Evolutionary conservation across 371 early-diverging fungal species (phyloP).

Genomic region (Mycotypha africana): DNA sequence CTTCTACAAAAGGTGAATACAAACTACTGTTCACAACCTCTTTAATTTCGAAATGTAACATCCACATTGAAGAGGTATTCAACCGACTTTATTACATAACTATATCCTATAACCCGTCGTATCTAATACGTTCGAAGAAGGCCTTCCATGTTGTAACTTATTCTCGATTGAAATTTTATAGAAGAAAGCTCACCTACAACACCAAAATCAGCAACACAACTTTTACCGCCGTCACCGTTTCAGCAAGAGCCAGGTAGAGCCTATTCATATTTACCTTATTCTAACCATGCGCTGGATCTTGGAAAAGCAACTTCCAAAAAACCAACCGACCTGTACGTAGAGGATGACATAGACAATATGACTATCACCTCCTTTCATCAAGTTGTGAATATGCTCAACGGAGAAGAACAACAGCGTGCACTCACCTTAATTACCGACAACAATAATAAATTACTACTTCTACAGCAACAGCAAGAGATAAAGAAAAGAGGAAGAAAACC

Average conservation of each 20-base stretch:
- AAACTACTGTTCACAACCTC: too few relatives aligned
- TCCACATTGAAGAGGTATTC: too few relatives aligned
- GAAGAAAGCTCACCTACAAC: constrained; percentile 3
- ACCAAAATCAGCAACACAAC: constrained; percentile 7
- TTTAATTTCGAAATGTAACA: too few relatives aligned
- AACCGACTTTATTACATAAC: too few relatives aligned
- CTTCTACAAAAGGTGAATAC: constrained; percentile 16
- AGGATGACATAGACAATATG: constrained; percentile 12
- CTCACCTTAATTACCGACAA: too few relatives aligned
- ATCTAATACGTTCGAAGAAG: too few relatives aligned
- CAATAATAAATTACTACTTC: too few relatives aligned
- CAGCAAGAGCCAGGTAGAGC: constrained; percentile 14
- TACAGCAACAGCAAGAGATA: neutral
- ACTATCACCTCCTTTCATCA: constrained; percentile 4
- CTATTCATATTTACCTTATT: constrained; percentile 32
- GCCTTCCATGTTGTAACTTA: too few relatives aligned
- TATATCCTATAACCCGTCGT: too few relatives aligned
- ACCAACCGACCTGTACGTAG: constrained; percentile 13
- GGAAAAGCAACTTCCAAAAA: constrained; percentile 2
- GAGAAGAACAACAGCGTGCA: neutral
- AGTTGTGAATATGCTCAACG: constrained; percentile 9
- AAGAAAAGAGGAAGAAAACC: neutral
- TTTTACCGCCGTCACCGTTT: too few relatives aligned
- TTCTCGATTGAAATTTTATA: too few relatives aligned
- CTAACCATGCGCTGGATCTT: constrained; percentile 24